Conservation (phyloP, 1,284 basidiomycete genomes). For the Boletus chippewaensis region DNA sequence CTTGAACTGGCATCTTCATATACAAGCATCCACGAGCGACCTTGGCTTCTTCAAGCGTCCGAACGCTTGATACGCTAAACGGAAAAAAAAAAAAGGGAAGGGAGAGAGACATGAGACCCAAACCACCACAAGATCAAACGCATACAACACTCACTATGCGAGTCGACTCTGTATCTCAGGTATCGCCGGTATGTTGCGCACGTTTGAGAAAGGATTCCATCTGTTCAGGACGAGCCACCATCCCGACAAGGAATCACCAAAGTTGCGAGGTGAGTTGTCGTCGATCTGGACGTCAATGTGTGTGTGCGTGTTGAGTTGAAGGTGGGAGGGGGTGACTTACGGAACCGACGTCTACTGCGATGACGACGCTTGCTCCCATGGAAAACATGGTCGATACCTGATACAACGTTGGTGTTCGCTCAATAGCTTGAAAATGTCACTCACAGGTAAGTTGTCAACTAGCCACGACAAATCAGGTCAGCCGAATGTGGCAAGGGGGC, state of each 20-base stretch:
- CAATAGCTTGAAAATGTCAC: conserved; percentile 13
- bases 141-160: conserved; percentile 63
- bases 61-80: conserved; percentile 86
- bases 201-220: conserved; percentile 87
- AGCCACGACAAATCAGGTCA: conserved; percentile 5
- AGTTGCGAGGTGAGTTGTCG: conserved; percentile 91
- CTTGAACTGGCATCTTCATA: conserved; percentile 92
- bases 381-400: conserved; percentile 88
- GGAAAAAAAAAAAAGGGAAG: not conserved
- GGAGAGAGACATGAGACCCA: conserved; percentile 1
- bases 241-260: conserved; percentile 93
- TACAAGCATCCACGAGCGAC: conserved; percentile 83
- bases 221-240: conserved; percentile 95
- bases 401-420: conserved; percentile 4
- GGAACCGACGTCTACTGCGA: conserved; percentile 92
- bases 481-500: not conserved
- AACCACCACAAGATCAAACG: not conserved
- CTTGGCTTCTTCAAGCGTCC: conserved; percentile 93
- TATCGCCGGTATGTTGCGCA: conserved; percentile 80
- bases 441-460: conserved; percentile 89
- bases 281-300: conserved; percentile 51
- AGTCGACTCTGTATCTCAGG: conserved; percentile 95
- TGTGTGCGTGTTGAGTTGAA: not conserved
- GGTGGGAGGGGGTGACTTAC: conserved; percentile 40
- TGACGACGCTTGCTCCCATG: conserved; percentile 88